Evolutionary conservation across 1,284 basidiomycete species (phyloP), one percentile per base, ranked within the genome.

Genomic region (Porogramme epimiltina): DNA sequence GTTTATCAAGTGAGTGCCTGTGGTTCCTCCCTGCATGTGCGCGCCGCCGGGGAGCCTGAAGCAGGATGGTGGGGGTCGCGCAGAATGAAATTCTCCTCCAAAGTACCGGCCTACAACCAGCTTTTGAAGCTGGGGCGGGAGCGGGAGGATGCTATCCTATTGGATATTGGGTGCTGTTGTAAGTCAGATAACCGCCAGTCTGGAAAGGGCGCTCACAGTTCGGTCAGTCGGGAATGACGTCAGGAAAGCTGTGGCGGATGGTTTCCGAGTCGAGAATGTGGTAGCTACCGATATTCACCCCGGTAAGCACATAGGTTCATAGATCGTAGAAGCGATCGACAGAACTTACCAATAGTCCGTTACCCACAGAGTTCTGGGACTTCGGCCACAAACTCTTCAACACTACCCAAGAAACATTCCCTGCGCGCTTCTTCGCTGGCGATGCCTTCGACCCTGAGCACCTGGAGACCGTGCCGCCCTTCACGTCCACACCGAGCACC

Each of bases 141-240:
- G 5, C 71, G 70, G n/a, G 52, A 67, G 16, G 66, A 69, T 37
- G 75, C 79, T 3, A 72, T 84, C 26, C 64, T 81, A 8, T 65
- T 82, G 2, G 73, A 76, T 42, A 60, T 73, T 19, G 73, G 69
- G 1, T 80, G 78, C 53, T 80, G 77, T 59, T 78, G 80, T 81
- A 51, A 60, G 77, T 24, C 0, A 13, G 28, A 13, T n/a, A n/a
- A n/a, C n/a, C n/a, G n/a, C n/a, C 28, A 8, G 28, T 31, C 8
- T 6, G 28, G 28, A 31, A 31, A 31, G 28, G 6, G 28, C 13
- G 28, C 28, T 31, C 28, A 31, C 24, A 31, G 28, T 6, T 31
- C 13, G 15, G 19, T 15, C 49, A 77, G 76, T 78, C 51, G 76
- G 76, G 1, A 73, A 72, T 47, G 76, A 77, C 52, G 37, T 69